Evolutionary conservation across 345 rosid genomes (phyloP), one percentile per base, ranked within the genome.

Genomic region (Pistacia vera): DNA sequence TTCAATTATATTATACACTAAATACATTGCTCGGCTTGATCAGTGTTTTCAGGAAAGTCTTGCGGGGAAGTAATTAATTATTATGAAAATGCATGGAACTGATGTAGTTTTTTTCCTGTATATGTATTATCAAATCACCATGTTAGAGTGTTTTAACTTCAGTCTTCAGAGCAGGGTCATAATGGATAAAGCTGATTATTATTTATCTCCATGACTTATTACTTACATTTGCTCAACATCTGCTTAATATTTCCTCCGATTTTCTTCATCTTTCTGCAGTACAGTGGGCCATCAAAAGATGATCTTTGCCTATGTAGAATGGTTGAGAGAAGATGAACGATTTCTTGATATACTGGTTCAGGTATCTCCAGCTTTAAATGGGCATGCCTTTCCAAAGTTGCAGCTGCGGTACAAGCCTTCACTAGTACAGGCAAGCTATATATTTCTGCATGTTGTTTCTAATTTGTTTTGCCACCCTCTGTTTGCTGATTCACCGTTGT

Each of bases 361-460:
- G 93, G 81, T 88, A 73, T 90, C 97, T 85, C 96, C 94, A 61
- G 91, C 97, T 74, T 20, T 78, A 5, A 77, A 78, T 82, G 91
- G 96, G 11, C 99, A 95, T 81, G 94, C 97, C 49, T 95, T 95
- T 80, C 98, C 96, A 13, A 95, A 85, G 81, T 68, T 95, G 77
- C 91, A 88, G 90, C 78, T 95, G 82, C 94, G 92, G 74, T 89
- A 91, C 81, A 93, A 92, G 87, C 91, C 96, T 36, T 91, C 94
- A 55, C 83, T 95, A 70, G 99, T 95, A 11, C 98, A 93, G 94
- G 98, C 85, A 85, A 86, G 92, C 70, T 22, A 74, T 73, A 12
- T 68, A 52, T 54, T 66, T 33, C 25, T 72, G 57, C 65, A 8
- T 76, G 46, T 49, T 68, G 25, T 22, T 22, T 54, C 11, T 64